Base-by-base conservation (phyloP, 768 basidiomycete species). In the Aureoboletus auriporus region DNA sequence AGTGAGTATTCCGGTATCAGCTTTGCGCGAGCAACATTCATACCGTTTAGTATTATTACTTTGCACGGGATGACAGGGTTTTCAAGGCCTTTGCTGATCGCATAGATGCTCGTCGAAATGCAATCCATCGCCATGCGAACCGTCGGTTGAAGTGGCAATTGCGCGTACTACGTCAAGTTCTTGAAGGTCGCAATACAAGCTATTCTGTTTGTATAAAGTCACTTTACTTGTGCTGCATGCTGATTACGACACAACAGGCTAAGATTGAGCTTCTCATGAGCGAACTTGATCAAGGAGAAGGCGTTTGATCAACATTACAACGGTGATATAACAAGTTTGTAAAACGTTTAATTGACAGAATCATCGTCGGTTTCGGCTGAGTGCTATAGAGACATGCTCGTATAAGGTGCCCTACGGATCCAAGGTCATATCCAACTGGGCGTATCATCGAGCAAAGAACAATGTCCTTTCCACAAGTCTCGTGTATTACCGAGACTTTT, bases 41-140 rank as follows among this genome's bases (percentile, higher is more conserved):
- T 42, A 13, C 1, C 9, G 17, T 40, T 31, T 44, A 60, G 89
- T 77, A 83, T n/a, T 93, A 88, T 53, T 92, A 86, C 59, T 98
- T 98, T 60, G 95, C 94, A 38, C 80, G 95, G 17, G 95, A 98
- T 66, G 86, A 92, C 52, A 82, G 94, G 31, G 82, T 89, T 12
- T 88, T 86, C 66, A 83, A 76, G 54, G 79, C 83, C 3, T 88
- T 92, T 50, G 58, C 61, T 17, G 74, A 78, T 57, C 76, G 60
- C 50, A 40, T 53, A 35, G 60, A 64, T 39, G 53, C 48, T 27
- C 69, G 79, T 57, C 74, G 73, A 56, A 60, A 56, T 47, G 69
- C 70, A 10, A 78, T 84, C 36, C 72, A 77, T 35, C 71, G 67
- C 37, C 70, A 70, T 29, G 65, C 80, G 17, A 76, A 71, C 47